Evolutionary conservation across 1,284 basidiomycete species (phyloP), one percentile per base, ranked within the genome.

Genomic region (Cystobasidiaceae sp.): DNA sequence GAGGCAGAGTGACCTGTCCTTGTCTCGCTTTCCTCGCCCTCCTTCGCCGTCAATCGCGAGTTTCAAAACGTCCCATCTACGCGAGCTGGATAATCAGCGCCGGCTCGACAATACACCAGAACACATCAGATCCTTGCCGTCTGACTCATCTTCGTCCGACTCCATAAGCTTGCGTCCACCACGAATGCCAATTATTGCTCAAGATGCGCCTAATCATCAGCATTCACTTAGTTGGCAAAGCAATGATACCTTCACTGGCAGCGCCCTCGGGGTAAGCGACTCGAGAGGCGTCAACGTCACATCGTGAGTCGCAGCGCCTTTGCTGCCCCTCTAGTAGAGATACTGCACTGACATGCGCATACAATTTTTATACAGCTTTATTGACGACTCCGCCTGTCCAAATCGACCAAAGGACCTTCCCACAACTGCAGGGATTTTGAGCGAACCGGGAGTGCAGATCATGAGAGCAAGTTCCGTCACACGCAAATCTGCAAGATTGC

Each of bases 1-100:
- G 3, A n/a, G 32, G 28, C n/a, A 39, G 23, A 57, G 54, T 37
- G 21, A 15, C 33, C 17, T 57, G 5, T 57, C 54, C 5, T 37
- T 57, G 17, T 57, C 54, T 11, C 21, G 28, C 6, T 57, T 43
- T 33, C 54, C 54, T 21, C 54, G 54, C 43, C 54, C 54, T 9
- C 54, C 54, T 3, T 57, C 54, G 11, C 11, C 6, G 15, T 19
- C 8, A n/a, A 17, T 8, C 28, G 48, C 4, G 19, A 50, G 21
- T 50, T n/a, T 50, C 21, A 25, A 17, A n/a, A n/a, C 6, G n/a
- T 17, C 9, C n/a, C 23, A 8, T 21, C 21, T 34, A 23, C 13
- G 34, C 34, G 51, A 8, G 21, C 19, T 19, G 21, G 32, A 17
- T 27, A n/a, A n/a, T n/a, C 28, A 54, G 34, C 15, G 51, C 13